These are phyloP conservation scores for Fraxinus americana DNA, from an alignment of 257 asterid genomes.

Conservation along the genomic window DNA sequence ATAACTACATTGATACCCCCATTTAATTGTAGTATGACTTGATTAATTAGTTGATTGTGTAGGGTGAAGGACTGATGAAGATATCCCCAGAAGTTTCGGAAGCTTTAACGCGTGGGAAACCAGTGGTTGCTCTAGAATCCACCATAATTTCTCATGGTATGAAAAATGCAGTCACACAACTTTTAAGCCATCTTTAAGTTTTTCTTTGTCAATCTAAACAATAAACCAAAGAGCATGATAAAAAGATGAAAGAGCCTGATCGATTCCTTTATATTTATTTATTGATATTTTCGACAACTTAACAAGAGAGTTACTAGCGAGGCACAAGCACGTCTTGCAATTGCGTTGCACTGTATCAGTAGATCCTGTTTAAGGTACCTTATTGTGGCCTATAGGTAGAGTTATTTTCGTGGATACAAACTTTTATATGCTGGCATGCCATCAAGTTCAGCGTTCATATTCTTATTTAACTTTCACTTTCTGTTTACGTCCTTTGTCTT, in stretches of 20 bases:
- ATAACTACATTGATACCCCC: background rate
- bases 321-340: background rate
- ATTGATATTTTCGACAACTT: background rate
- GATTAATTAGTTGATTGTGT: conserved; percentile 8
- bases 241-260: background rate
- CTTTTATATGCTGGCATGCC: background rate
- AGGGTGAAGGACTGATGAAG: conserved; percentile 54
- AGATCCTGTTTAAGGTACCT: background rate
- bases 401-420: background rate
- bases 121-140: conserved; percentile 97
- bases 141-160: conserved; percentile 94
- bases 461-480: background rate
- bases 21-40: background rate
- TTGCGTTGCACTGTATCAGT: background rate
- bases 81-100: conserved; percentile 73
- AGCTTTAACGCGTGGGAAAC: conserved; percentile 67
- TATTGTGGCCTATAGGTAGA: background rate
- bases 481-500: background rate
- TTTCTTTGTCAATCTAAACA: background rate
- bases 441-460: background rate
- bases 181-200: background rate
- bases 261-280: background rate
- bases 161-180: background rate
- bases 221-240: background rate
- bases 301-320: background rate